A percentile compares a stretch with the other conserved stretches of the same genome.
phyloP scores from a whole-genome alignment of 495 filamentous ascomycete species.

The Umbilicaria muhlenbergii region DNA sequence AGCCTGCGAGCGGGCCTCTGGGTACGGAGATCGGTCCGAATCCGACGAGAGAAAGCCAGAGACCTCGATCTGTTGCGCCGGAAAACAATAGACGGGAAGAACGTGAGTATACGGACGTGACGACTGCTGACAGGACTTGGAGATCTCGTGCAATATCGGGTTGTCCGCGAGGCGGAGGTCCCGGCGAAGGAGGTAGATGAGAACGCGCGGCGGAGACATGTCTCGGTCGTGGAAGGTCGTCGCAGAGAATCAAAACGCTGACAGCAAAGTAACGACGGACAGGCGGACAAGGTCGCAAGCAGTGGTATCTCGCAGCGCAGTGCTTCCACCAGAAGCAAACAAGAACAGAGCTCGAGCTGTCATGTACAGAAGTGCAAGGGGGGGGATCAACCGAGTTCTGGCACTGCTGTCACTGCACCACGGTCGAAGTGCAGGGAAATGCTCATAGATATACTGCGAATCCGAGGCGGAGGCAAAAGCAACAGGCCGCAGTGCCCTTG shows the following conservation, averaged over 20 bases:
- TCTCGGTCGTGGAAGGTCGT: background rate
- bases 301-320: background rate
- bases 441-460: too few species aligned
- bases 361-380: too few species aligned
- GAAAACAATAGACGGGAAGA: slow-evolving; percentile 48
- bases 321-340: background rate
- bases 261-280: too few species aligned
- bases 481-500: too few species aligned
- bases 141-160: slow-evolving; percentile 42
- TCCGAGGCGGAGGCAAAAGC: too few species aligned
- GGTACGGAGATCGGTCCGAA: slow-evolving; percentile 32
- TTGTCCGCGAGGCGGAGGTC: slow-evolving; percentile 57
- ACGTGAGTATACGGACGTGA: slow-evolving; percentile 45
- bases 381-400: too few species aligned
- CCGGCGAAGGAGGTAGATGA: slow-evolving; percentile 47
- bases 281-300: background rate
- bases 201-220: slow-evolving; percentile 22
- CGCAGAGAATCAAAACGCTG: too few species aligned
- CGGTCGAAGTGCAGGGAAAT: too few species aligned
- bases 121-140: slow-evolving; percentile 19
- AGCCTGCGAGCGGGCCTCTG: slow-evolving; percentile 37
- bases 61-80: slow-evolving; percentile 50
- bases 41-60: slow-evolving; percentile 41
- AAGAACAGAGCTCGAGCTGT: background rate
- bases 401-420: too few species aligned